Percentiles rank a stretch among this genome's conserved stretches.
These are phyloP conservation scores for Pulveroboletus sp. DNA, from an alignment of 768 basidiomycete species.

Conservation along the genomic window DNA sequence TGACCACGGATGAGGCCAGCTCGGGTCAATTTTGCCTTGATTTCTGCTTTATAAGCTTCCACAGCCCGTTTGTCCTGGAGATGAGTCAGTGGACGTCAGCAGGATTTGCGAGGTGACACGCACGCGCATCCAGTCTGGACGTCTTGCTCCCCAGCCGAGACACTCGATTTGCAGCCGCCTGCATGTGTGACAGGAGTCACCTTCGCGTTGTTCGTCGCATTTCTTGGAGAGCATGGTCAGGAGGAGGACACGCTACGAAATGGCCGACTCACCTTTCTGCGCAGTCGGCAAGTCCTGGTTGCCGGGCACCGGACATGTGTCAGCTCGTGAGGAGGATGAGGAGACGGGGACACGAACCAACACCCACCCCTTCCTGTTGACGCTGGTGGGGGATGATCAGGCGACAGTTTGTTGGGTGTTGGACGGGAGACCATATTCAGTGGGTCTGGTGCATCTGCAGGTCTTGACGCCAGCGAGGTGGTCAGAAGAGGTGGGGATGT, in stretches of 20 bases:
- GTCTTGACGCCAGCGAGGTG: constrained; percentile 33
- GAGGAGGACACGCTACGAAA: neutral
- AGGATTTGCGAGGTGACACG: constrained; percentile 21
- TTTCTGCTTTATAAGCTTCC: constrained; percentile 76
- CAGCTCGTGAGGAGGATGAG: constrained; percentile 1
- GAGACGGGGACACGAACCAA: constrained; percentile 49
- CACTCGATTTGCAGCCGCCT: constrained; percentile 76
- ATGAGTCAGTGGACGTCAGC: constrained; percentile 14
- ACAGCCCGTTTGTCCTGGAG: constrained; percentile 76
- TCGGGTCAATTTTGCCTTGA: constrained; percentile 74
- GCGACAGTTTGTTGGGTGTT: constrained; percentile 44
- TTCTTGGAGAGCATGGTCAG: constrained; percentile 45
- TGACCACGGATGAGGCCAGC: constrained; percentile 81
- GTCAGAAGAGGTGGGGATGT: constrained; percentile 42
- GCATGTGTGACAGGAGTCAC: constrained; percentile 78
- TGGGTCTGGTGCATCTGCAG: constrained; percentile 32
- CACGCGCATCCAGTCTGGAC: constrained; percentile 90
- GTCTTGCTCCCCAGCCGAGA: constrained; percentile 77
- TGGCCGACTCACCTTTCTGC: constrained; percentile 60
- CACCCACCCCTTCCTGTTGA: constrained; percentile 70
- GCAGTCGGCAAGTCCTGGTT: constrained; percentile 73
- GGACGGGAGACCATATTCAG: constrained; percentile 23
- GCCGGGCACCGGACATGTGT: neutral
- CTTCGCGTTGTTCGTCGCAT: constrained; percentile 83
- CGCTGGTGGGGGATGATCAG: constrained; percentile 48